Evolutionary conservation across 129 eudicot species (phyloP).

Genomic region (Dittrichia graveolens): DNA sequence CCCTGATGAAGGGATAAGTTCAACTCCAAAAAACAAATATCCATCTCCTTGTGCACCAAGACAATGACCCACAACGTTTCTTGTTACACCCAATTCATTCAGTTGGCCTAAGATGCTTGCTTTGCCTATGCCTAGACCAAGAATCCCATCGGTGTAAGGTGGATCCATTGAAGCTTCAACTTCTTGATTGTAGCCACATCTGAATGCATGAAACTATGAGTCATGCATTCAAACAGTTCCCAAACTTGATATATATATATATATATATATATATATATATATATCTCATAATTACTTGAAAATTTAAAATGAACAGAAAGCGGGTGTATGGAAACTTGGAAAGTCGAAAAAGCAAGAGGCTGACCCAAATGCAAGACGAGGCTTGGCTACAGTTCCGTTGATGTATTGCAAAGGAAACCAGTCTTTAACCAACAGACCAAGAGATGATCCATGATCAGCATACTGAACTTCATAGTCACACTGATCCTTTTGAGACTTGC

Average conservation of each 20-base stretch:
- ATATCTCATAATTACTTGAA: background rate
- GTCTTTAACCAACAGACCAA: slow-evolving; percentile 83
- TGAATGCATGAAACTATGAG: slow-evolving; percentile 36
- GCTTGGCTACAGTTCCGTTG: slow-evolving; percentile 52
- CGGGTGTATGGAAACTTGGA: too few species aligned
- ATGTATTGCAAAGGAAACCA: slow-evolving; percentile 56
- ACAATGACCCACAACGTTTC: slow-evolving; percentile 89
- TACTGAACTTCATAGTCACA: slow-evolving; percentile 87
- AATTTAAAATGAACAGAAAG: background rate
- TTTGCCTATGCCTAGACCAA: slow-evolving; percentile 87
- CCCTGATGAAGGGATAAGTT: slow-evolving; percentile 64
- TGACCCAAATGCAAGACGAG: slow-evolving; percentile 82
- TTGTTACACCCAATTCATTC: slow-evolving; percentile 55
- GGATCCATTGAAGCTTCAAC: slow-evolving; percentile 53
- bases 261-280: too few species aligned
- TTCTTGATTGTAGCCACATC: slow-evolving; percentile 97
- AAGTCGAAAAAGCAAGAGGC: slow-evolving; percentile 1
- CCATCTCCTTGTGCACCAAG: slow-evolving; percentile 83
- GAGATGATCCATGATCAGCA: slow-evolving; percentile 83
- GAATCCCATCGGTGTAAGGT: slow-evolving; percentile 90
- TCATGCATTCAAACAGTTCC: background rate
- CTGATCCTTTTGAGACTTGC: slow-evolving; percentile 61
- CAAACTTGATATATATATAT: too few species aligned
- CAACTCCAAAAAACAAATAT: slow-evolving; percentile 81
- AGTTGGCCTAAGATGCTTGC: slow-evolving; percentile 75